A percentile compares a stretch with the other conserved stretches of the same genome.
These are phyloP conservation scores for Cajanus cajan DNA, from an alignment of 306 rosid species.

Conservation along the genomic window DNA sequence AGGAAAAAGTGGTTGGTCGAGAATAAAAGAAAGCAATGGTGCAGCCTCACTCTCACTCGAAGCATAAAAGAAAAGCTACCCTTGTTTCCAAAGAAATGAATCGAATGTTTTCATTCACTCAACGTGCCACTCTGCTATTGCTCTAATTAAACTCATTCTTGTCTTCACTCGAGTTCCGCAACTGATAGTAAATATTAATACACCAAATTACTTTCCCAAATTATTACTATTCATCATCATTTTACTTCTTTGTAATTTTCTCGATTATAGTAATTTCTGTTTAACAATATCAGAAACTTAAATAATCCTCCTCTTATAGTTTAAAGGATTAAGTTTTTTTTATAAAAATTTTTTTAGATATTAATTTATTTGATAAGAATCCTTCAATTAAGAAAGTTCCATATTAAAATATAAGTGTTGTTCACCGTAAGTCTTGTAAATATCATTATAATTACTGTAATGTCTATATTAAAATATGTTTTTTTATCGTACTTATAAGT, in stretches of 20 bases:
- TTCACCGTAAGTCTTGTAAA: too few relatives aligned
- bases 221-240: not conserved
- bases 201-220: not conserved
- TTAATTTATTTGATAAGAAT: too few relatives aligned
- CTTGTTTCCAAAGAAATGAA: conserved; percentile 18
- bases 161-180: not conserved
- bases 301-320: not conserved
- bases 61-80: conserved; percentile 45
- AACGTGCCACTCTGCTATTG: not conserved
- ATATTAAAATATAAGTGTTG: too few relatives aligned
- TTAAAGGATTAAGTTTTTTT: not conserved
- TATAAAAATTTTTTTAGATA: too few relatives aligned
- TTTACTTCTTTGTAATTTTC: not conserved
- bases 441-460: too few relatives aligned
- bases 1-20: conserved; percentile 32
- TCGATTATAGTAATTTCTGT: not conserved
- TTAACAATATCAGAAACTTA: not conserved
- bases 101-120: not conserved
- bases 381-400: too few relatives aligned
- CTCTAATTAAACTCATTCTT: not conserved
- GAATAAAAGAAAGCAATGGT: conserved; percentile 42
- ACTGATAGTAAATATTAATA: not conserved
- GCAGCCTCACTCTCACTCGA: conserved; percentile 20
- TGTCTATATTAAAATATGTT: too few relatives aligned
- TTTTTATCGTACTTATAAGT: too few relatives aligned